Evolutionary conservation across 768 basidiomycete genomes (phyloP), one percentile per base, ranked within the genome.

Genomic region (Lyophyllum shimeji): DNA sequence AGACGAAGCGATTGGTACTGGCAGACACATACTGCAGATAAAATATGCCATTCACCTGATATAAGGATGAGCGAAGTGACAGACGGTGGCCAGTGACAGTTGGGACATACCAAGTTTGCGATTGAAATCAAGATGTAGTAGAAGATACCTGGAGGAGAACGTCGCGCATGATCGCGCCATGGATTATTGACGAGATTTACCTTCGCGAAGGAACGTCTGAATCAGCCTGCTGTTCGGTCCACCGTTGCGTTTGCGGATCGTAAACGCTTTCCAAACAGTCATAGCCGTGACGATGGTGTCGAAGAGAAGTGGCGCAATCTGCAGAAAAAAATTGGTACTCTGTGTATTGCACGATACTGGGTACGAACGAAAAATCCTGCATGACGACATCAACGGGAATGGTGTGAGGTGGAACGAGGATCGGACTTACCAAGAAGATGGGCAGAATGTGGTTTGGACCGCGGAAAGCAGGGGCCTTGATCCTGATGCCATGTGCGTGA

Each of bases 71-170:
- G 24, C 25, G 25, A 47, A 54, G 47, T 5, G 47, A 29, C 9
- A 44, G 23, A 39, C 37, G 47, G 24, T 40, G 42, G 23, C 15
- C 39, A 40, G 9, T 11, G 45, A 27, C 15, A 27, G n/a, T 43
- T 42, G 21, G 24, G 25, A 60, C 74, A 55, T 46, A 79, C 79
- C 75, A 93, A 73, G 73, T 93, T 93, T 46, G 90, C 90, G 49
- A 91, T 83, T n/a, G 90, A 91, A 66, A 93, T 92, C 60, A 93
- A 70, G 56, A 93, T 79, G 65, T 90, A 93, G 65, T 92, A 93
- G 69, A 91, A 92, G 58, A 92, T 84, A 58, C 90, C 88, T 86
- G 62, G 20, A 53, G 46, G 51, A 7, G 21, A 39, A 13, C 18
- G 62, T 46, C 0, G 20, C 7, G n/a, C n/a, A 42, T 24, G 8